Conservation (phyloP, 2,329 filamentous ascomycete genomes). For the Aspergillus intermedius region DNA sequence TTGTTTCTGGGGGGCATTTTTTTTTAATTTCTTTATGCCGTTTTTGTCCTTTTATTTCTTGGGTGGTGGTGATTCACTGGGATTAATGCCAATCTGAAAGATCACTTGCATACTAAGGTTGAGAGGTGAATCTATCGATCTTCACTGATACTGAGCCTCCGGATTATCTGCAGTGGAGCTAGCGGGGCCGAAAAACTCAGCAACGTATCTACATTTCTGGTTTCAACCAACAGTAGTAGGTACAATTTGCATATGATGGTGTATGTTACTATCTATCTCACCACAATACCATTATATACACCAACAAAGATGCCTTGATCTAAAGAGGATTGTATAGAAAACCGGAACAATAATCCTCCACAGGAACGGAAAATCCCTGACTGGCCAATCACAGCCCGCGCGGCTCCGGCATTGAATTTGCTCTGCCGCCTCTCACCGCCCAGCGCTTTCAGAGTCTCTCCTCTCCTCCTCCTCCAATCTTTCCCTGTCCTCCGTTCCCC, state of each 20-base stretch:
- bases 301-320: too few species aligned
- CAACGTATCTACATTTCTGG: too few species aligned
- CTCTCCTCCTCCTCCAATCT: conserved; percentile 6
- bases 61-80: background rate
- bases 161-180: too few species aligned
- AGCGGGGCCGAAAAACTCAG: too few species aligned
- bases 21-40: conserved; percentile 2
- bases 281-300: too few species aligned
- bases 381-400: background rate
- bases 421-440: conserved; percentile 8
- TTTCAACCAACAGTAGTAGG: too few species aligned
- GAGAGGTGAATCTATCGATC: too few species aligned
- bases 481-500: conserved; percentile 10
- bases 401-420: conserved; percentile 7
- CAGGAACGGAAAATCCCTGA: background rate
- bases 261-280: too few species aligned
- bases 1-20: conserved; percentile 19
- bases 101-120: too few species aligned
- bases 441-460: conserved; percentile 7
- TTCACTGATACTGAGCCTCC: too few species aligned
- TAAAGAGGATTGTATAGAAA: background rate
- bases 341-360: background rate
- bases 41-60: conserved; percentile 1
- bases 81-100: background rate
- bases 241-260: too few species aligned